A percentile compares a stretch with the other conserved stretches of the same genome.
Evolutionary conservation across 2,329 filamentous ascomycete genomes (phyloP).

Genomic region (Pestalotiopsis sp.): DNA sequence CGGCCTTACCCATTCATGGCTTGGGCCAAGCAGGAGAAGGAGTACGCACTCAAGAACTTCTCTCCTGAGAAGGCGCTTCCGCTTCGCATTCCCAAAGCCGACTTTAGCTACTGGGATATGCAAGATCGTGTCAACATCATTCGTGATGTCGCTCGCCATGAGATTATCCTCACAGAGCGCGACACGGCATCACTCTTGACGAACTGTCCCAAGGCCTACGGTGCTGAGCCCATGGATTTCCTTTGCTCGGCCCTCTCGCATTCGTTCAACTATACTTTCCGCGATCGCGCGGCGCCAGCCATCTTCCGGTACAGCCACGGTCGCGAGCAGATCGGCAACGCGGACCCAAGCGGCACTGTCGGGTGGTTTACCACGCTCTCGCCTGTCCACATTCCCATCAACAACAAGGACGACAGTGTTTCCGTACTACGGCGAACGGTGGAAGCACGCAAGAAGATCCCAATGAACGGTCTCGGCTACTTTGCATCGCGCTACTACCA

Average conservation of each 20-base stretch:
- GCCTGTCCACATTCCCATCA: conserved; percentile 27
- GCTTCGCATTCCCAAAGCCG: conserved; percentile 16
- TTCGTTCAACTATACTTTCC: conserved; percentile 35
- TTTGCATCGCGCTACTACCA: conserved; percentile 13
- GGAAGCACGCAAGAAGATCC: conserved; percentile 12
- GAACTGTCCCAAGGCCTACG: conserved; percentile 22
- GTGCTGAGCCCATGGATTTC: conserved; percentile 40
- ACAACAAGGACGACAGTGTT: conserved; percentile 13
- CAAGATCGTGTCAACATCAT: conserved; percentile 9
- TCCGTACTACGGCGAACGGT: conserved; percentile 6
- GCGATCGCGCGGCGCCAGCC: conserved; percentile 32
- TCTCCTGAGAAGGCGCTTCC: conserved; percentile 14
- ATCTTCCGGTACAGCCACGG: conserved; percentile 46
- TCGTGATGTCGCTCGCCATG: background rate
- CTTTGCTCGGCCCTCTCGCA: conserved; percentile 35
- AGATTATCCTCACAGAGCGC: conserved; percentile 27
- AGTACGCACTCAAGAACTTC: conserved; percentile 12
- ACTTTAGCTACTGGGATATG: conserved; percentile 16
- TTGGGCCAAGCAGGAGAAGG: conserved; percentile 29
- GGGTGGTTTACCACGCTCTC: conserved; percentile 49
- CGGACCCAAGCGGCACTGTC: conserved; percentile 40
- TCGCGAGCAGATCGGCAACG: conserved; percentile 35
- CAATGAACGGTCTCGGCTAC: conserved; percentile 13
- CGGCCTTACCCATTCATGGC: conserved; percentile 35
- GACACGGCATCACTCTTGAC: conserved; percentile 25